Percentiles rank a stretch among this genome's conserved stretches.
Evolutionary conservation across 495 filamentous ascomycete species (phyloP).

Genomic region (Hypoxylon intermedium): DNA sequence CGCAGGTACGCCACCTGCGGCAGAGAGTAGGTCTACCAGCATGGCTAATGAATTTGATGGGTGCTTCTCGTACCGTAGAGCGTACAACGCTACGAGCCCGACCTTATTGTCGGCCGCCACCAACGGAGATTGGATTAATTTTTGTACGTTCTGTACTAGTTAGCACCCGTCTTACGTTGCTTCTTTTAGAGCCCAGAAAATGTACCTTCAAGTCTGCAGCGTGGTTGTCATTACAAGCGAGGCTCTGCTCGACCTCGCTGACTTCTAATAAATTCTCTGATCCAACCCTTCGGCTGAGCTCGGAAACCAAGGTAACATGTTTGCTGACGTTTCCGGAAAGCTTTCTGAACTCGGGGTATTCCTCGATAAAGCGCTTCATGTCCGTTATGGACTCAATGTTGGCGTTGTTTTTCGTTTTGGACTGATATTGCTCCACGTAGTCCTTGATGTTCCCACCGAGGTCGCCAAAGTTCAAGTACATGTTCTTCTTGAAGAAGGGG

Average conservation of each 20-base stretch:
- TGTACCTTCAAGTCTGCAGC: slow-evolving; percentile 80
- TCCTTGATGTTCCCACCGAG: slow-evolving; percentile 97
- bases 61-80: slow-evolving; percentile 87
- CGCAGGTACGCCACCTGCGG: slow-evolving; percentile 75
- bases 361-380: slow-evolving; percentile 99
- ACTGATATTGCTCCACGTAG: slow-evolving; percentile 97
- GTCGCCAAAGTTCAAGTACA: slow-evolving; percentile 98
- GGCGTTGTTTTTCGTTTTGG: slow-evolving; percentile 87
- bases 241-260: slow-evolving; percentile 94
- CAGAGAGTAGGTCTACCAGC: slow-evolving; percentile 82
- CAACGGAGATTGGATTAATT: slow-evolving; percentile 75
- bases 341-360: slow-evolving; percentile 96
- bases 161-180: background rate
- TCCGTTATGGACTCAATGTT: slow-evolving; percentile 96
- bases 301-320: slow-evolving; percentile 93
- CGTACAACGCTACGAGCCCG: slow-evolving; percentile 87
- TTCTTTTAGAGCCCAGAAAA: background rate
- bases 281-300: slow-evolving; percentile 85
- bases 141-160: slow-evolving; percentile 74
- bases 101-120: slow-evolving; percentile 83
- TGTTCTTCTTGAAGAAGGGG: slow-evolving; percentile 99
- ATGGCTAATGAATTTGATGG: slow-evolving; percentile 79
- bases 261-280: slow-evolving; percentile 87
- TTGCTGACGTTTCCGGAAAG: slow-evolving; percentile 98
- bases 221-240: slow-evolving; percentile 97